Evolutionary conservation across 805 yeast genomes (phyloP), one percentile per base, ranked within the genome.

Genomic region (Candida arabinofermentans): DNA sequence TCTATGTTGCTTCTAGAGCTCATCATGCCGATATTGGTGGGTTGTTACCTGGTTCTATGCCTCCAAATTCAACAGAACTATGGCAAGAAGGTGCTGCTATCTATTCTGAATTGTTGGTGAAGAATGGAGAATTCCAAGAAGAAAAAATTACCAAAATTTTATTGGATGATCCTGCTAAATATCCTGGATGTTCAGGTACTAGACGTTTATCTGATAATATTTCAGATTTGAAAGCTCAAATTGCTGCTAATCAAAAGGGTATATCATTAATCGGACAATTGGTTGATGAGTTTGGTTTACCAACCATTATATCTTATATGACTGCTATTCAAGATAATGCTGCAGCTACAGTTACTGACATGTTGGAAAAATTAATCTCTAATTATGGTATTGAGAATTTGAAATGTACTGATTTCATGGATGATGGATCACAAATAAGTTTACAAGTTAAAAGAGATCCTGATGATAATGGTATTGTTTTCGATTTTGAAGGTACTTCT

Each of bases 11-110:
- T 0, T 83, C 96, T 0, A 72, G 98, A 49, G 97, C 96, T 2
- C 98, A 90, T 64, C 98, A 91, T 65, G 90, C 96, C 5, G 98
- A 90, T 62, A 90, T 91, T 56, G 97, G 98, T 14, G 95, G 96
- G 12, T 77, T 83, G 43, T 65, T 87, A 27, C 96, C 97, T 1
- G 97, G 97, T 1, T 84, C 95, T 0, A 88, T 90, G 89, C 96
- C 97, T 13, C 96, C 96, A 8, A 81, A 84, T 57, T 87, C 96
- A 2, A 86, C 81, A 54, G 80, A 81, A 44, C 65, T 91, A 31
- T 83, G 79, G 71, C 90, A 90, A 57, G 97, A 90, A 64, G 98
- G 97, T 34, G 96, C 96, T 2, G 78, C 86, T 3, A 88, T 91
- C 27, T 75, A 78, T 54, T 81, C 93, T 1, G 90, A 83, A 58